Percentiles rank a stretch among this genome's conserved stretches.
Conservation (phyloP, 371 early-diverging fungal species). For the Smittium culicis region DNA sequence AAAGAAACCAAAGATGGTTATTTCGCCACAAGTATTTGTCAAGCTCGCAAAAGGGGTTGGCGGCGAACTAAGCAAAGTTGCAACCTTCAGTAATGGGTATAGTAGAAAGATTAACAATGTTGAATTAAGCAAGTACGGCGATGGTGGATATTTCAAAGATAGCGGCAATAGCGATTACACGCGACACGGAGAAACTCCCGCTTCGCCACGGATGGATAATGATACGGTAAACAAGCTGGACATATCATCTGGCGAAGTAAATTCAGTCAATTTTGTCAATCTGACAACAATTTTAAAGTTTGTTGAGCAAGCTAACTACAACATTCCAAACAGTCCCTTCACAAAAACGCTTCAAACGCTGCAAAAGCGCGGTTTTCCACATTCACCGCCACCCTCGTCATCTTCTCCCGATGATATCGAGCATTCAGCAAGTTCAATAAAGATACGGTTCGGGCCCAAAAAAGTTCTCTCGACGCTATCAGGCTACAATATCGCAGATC, state of each 20-base stretch:
- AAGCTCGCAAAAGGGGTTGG: slow-evolving; percentile 10
- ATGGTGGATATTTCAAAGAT: too few species aligned
- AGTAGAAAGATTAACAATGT: too few species aligned
- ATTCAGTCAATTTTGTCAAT: slow-evolving; percentile 6
- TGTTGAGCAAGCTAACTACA: not conserved
- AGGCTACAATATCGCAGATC: not conserved
- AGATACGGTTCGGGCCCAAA: not conserved
- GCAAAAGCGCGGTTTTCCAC: not conserved
- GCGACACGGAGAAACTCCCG: not conserved
- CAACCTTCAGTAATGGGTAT: too few species aligned
- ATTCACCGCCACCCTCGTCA: not conserved
- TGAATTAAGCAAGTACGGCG: too few species aligned
- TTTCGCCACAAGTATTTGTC: slow-evolving; percentile 25
- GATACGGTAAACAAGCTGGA: not conserved
- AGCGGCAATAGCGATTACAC: too few species aligned
- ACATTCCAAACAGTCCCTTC: not conserved
- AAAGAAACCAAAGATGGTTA: slow-evolving; percentile 10
- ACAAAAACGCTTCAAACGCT: not conserved
- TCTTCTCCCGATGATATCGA: not conserved
- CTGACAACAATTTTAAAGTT: not conserved
- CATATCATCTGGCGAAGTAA: slow-evolving; percentile 6
- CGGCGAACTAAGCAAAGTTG: not conserved
- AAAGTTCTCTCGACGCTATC: not conserved
- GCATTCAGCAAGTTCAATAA: not conserved
- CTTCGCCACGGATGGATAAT: not conserved